Evolutionary conservation across 495 filamentous ascomycete genomes (phyloP), one percentile per base, ranked within the genome.

Genomic region (Aspergillus sclerotioniger): DNA sequence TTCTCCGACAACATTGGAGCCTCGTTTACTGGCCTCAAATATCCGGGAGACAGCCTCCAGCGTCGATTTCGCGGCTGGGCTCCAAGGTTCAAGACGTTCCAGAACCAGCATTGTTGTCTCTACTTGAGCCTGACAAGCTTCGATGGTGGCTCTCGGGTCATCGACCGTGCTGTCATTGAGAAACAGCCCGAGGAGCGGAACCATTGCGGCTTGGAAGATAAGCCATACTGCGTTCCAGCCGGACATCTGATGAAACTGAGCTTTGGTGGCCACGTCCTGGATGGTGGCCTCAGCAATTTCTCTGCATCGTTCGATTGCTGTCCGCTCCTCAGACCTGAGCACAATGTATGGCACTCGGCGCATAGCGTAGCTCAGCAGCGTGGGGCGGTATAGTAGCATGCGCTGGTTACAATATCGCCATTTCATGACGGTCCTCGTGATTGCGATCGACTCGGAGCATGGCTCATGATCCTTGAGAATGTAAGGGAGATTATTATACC

Each of bases 221-320:
- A 90, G 87, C 90, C 90, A 93, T 20, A 90, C 87, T 5, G 86
- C 89, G 71, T 89, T 90, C 89, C 89, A 92, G 6, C 88, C 88
- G 16, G 81, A 83, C 72, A 92, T 87, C 67, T 90, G 86, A 70
- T 90, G 90, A 28, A 82, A 81, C 37, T 80, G 81, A 70, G 86
- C 89, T 47, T 85, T 86, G 35, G 76, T 73, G 16, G 85, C 67
- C 41, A 92, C 89, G 59, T 90, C 87, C 55, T 84, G 80, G 62
- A 92, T 90, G 3, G 86, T 85, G 58, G 83, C 75, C 47, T 84
- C 84, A 3, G 89, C 88, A 10, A 90, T 78, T 56, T 83, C 80
- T 20, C 87, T 82, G 68, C 87, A 90, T 35, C 81, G 84, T 48
- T 84, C 79, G 52, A 91, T 86, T 8, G 87, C 84, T 1, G 81